These are phyloP conservation scores for Ophiocordyceps polyrhachis-furcata DNA, from an alignment of 2,329 filamentous ascomycete species.

Conservation along the genomic window DNA sequence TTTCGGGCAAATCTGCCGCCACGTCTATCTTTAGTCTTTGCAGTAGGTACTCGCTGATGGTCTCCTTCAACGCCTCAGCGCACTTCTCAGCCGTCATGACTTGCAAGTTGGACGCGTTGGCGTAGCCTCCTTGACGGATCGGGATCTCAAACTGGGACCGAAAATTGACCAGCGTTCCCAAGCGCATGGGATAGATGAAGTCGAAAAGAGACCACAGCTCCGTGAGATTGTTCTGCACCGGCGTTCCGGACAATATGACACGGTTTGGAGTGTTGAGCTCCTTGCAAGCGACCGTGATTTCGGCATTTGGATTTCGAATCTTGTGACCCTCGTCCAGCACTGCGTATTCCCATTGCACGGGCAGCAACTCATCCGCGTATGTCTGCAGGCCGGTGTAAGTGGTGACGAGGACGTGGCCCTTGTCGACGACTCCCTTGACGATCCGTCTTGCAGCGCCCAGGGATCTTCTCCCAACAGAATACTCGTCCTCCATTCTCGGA, in stretches of 20 bases:
- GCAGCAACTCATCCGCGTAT: conserved; percentile 65
- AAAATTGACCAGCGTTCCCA: conserved; percentile 84
- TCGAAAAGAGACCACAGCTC: conserved; percentile 97
- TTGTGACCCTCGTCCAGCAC: conserved; percentile 96
- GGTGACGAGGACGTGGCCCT: conserved; percentile 86
- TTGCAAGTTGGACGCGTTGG: conserved; percentile 83
- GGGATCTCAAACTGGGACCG: conserved; percentile 83
- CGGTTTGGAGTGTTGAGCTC: conserved; percentile 79
- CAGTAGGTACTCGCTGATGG: conserved; percentile 81
- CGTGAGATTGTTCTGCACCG: conserved; percentile 90
- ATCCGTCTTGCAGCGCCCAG: conserved; percentile 55
- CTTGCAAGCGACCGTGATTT: conserved; percentile 90
- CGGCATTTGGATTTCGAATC: conserved; percentile 89
- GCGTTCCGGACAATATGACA: conserved; percentile 86
- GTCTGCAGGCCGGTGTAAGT: conserved; percentile 94
- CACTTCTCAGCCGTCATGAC: conserved; percentile 90
- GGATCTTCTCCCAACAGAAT: conserved; percentile 16
- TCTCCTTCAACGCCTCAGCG: conserved; percentile 81
- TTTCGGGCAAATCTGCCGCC: conserved; percentile 80
- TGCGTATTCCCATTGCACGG: conserved; percentile 79
- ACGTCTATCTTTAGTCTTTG: conserved; percentile 90
- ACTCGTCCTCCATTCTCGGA: conserved; percentile 40
- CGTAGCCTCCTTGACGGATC: conserved; percentile 83
- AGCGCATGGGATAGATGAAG: conserved; percentile 89
- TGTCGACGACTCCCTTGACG: conserved; percentile 59